These are phyloP conservation scores for Saccharomycopsis selenospora DNA, from an alignment of 805 yeast species.

Conservation along the genomic window DNA sequence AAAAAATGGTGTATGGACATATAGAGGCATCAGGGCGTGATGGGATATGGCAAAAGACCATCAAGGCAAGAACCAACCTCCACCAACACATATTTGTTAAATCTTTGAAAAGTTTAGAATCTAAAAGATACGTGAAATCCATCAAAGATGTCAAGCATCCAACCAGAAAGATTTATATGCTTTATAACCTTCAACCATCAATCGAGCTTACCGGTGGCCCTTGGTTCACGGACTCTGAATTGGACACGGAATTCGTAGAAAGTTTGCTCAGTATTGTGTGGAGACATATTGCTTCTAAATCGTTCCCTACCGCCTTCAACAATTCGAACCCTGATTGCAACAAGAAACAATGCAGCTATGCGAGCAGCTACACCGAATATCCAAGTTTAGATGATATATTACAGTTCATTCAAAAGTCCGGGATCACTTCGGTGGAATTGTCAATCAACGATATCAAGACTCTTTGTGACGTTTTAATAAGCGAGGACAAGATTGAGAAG, in stretches of 20 bases:
- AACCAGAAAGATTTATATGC: slow-evolving; percentile 92
- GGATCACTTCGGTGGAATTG: slow-evolving; percentile 77
- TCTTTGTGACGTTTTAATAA: slow-evolving; percentile 79
- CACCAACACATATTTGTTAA: slow-evolving; percentile 88
- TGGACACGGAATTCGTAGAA: slow-evolving; percentile 90
- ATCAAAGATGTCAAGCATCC: slow-evolving; percentile 90
- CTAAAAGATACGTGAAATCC: slow-evolving; percentile 75
- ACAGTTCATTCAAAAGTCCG: slow-evolving; percentile 62
- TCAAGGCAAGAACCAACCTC: slow-evolving; percentile 78
- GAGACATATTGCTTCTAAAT: slow-evolving; percentile 70
- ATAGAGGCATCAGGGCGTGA: slow-evolving; percentile 91
- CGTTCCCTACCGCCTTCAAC: slow-evolving; percentile 66
- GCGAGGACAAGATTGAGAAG: slow-evolving; percentile 77
- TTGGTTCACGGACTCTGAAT: slow-evolving; percentile 95
- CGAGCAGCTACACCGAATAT: slow-evolving; percentile 52
- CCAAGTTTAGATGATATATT: slow-evolving; percentile 70
- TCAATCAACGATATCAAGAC: slow-evolving; percentile 66
- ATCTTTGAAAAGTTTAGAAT: slow-evolving; percentile 73
- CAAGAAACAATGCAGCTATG: slow-evolving; percentile 35
- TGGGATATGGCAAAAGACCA: slow-evolving; percentile 93
- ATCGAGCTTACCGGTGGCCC: slow-evolving; percentile 98
- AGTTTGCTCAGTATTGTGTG: slow-evolving; percentile 77
- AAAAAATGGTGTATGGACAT: slow-evolving; percentile 82
- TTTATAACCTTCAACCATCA: slow-evolving; percentile 87
- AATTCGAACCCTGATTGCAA: slow-evolving; percentile 25